Conservation (phyloP, 352 stramenopile genomes). For the Thraustochytrium striatum region DNA sequence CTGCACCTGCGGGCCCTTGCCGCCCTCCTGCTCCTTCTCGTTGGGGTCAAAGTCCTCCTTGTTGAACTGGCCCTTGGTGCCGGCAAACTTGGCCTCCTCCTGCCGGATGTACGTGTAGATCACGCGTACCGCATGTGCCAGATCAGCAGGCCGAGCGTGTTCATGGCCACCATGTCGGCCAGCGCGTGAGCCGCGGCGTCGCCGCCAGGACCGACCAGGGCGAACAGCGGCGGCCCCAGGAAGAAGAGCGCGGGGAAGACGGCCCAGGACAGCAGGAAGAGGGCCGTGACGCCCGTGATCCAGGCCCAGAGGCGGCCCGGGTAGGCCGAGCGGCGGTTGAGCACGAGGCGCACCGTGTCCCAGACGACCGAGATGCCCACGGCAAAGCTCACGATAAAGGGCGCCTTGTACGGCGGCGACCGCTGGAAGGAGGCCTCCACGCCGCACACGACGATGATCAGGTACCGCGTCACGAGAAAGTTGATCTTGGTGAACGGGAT, state of each 20-base stretch:
- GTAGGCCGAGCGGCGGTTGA: constrained; percentile 1
- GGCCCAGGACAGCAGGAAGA: constrained; percentile 47
- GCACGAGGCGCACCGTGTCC: background rate
- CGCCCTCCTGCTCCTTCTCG: background rate
- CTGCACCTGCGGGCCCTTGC: too few relatives aligned
- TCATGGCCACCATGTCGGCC: constrained; percentile 41
- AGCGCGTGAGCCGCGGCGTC: constrained; percentile 40
- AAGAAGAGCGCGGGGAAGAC: constrained; percentile 47
- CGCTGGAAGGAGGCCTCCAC: constrained; percentile 6
- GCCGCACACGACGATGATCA: constrained; percentile 26
- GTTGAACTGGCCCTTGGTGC: too few relatives aligned
- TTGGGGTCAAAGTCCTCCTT: too few relatives aligned
- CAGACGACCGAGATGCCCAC: background rate
- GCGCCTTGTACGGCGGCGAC: background rate
- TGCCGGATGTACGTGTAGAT: too few relatives aligned
- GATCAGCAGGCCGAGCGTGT: constrained; percentile 40
- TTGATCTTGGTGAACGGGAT: too few relatives aligned
- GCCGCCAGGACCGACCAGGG: constrained; percentile 20
- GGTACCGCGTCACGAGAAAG: constrained; percentile 36
- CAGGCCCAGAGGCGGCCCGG: background rate
- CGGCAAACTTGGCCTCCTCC: too few relatives aligned
- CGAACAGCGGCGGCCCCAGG: constrained; percentile 27
- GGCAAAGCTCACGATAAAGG: constrained; percentile 5
- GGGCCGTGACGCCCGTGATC: background rate
- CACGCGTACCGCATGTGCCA: constrained; percentile 48